Conservation (phyloP, 257 asterid species). For the Solanum verrucosum region DNA sequence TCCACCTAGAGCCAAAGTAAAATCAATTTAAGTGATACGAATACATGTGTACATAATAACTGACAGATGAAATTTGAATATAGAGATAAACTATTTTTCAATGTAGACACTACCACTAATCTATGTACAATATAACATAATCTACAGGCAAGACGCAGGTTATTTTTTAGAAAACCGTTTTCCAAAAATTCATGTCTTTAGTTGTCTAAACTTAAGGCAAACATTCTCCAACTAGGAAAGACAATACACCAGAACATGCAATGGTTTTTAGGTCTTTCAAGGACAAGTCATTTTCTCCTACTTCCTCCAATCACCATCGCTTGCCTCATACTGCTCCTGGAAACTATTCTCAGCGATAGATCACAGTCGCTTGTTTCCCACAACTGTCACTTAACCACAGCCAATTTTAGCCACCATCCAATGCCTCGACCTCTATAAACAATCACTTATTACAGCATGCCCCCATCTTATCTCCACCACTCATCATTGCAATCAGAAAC, state of each 20-base stretch:
- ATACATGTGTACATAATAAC: not conserved
- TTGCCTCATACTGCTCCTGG: not conserved
- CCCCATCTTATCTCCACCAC: not conserved
- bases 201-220: not conserved
- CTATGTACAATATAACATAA: not conserved
- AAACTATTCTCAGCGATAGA: not conserved
- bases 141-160: not conserved
- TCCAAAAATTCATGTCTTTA: not conserved
- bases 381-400: not conserved
- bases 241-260: not conserved
- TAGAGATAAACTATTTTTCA: not conserved
- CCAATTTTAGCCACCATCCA: not conserved
- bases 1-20: slow-evolving; percentile 50
- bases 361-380: not conserved
- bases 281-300: not conserved
- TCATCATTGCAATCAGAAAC: not conserved
- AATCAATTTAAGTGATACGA: not conserved
- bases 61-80: not conserved
- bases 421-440: not conserved
- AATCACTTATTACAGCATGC: not conserved
- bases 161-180: not conserved
- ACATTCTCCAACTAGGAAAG: not conserved
- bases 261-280: not conserved
- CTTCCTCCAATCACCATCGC: not conserved
- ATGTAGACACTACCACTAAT: not conserved